Evolutionary conservation across 1,284 basidiomycete genomes (phyloP).

Genomic region (Papiliotrema nemorosa): DNA sequence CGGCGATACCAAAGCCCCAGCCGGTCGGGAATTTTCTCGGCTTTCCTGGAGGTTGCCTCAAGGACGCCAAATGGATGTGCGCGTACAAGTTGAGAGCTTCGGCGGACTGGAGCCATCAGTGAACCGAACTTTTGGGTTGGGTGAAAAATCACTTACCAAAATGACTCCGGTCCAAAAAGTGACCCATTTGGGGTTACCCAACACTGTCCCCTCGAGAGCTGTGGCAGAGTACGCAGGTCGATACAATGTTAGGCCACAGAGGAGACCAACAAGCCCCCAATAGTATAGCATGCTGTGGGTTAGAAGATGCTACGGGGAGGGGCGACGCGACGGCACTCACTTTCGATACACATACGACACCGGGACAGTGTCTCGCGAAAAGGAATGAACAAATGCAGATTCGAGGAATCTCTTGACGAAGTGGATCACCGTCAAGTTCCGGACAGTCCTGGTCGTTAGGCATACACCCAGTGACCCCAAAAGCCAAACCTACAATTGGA

Average conservation of each 20-base stretch:
- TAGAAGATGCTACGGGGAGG: not conserved
- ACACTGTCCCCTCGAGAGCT: conserved; percentile 64
- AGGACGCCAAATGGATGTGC: conserved; percentile 75
- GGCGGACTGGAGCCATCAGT: conserved; percentile 61
- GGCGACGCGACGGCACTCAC: conserved; percentile 53
- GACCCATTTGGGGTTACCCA: conserved; percentile 67
- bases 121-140: not conserved
- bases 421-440: conserved; percentile 75
- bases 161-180: conserved; percentile 65
- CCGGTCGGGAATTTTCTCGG: conserved; percentile 78
- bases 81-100: conserved; percentile 83
- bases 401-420: conserved; percentile 92
- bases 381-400: conserved; percentile 89
- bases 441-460: conserved; percentile 61
- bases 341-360: conserved; percentile 84
- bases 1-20: conserved; percentile 73
- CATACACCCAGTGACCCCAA: not conserved
- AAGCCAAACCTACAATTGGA: conserved; percentile 32
- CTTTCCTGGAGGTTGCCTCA: conserved; percentile 77
- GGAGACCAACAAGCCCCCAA: conserved; percentile 74
- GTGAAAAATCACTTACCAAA: conserved; percentile 58
- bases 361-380: conserved; percentile 94
- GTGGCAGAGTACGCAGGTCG: conserved; percentile 62
- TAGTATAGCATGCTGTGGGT: conserved; percentile 74
- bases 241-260: conserved; percentile 76